Evolutionary conservation across 1,284 basidiomycete genomes (phyloP).

Genomic region (Hypsizygus ulmarius): DNA sequence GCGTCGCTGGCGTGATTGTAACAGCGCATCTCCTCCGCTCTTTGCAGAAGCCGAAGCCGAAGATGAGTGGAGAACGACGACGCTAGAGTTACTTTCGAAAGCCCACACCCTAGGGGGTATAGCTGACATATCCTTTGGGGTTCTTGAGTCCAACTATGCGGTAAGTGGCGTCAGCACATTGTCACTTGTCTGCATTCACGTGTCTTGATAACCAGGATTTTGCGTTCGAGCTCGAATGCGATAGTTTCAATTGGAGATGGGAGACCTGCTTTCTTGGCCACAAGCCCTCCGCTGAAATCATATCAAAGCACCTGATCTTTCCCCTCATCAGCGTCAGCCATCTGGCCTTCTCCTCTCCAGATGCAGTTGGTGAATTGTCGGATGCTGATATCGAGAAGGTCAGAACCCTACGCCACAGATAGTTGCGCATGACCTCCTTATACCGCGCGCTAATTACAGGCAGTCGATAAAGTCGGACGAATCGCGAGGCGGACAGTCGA

Average conservation of each 20-base stretch:
- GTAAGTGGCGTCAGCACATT: constrained; percentile 36
- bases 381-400: constrained; percentile 67
- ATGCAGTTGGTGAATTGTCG: constrained; percentile 51
- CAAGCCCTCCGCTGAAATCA: constrained; percentile 61
- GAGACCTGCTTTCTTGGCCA: constrained; percentile 64
- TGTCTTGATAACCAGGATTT: constrained; percentile 49
- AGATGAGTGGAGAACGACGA: constrained; percentile 54
- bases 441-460: constrained; percentile 36
- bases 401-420: constrained; percentile 2
- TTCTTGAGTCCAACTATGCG: constrained; percentile 54
- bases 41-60: constrained; percentile 38
- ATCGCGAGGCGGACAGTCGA: constrained; percentile 65
- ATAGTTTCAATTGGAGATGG: constrained; percentile 73
- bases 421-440: constrained; percentile 7
- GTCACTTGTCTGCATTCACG: constrained; percentile 1
- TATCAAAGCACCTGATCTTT: constrained; percentile 72
- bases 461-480: constrained; percentile 64
- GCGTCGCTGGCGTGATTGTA: constrained; percentile 64
- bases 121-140: constrained; percentile 54
- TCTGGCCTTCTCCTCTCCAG: constrained; percentile 59
- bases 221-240: constrained; percentile 56
- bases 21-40: constrained; percentile 32
- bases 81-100: constrained; percentile 50
- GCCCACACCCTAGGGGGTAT: constrained; percentile 60
- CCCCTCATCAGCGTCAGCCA: constrained; percentile 70